Conservation (phyloP, 345 rosid genomes). For the Moringa oleifera region DNA sequence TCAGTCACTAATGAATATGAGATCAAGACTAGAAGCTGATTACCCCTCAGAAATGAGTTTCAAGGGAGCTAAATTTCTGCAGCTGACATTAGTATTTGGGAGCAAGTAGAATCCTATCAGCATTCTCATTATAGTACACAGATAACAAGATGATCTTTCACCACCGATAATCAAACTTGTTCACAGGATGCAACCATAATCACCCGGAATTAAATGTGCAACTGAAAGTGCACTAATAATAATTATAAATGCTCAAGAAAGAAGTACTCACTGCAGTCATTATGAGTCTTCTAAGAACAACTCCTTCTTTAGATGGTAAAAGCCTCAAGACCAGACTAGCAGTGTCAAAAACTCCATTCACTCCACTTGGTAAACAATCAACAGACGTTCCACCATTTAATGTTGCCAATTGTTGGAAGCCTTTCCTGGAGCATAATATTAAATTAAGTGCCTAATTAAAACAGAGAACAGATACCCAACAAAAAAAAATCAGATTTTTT, state of each 20-base stretch:
- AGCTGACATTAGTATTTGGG: neutral
- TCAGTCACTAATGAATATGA: too few relatives aligned
- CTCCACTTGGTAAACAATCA: conserved; percentile 26
- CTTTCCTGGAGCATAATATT: conserved; percentile 42
- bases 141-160: neutral
- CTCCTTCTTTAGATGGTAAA: conserved; percentile 72
- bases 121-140: neutral
- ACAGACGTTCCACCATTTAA: conserved; percentile 33
- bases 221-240: neutral
- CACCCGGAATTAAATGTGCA: neutral
- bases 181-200: neutral
- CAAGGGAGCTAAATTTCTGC: neutral
- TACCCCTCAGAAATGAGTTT: too few relatives aligned
- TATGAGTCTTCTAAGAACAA: conserved; percentile 73
- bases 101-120: neutral
- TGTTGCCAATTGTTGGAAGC: conserved; percentile 27
- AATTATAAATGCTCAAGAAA: neutral
- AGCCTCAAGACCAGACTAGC: conserved; percentile 57
- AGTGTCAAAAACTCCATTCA: conserved; percentile 35
- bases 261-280: conserved; percentile 79
- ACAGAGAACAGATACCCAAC: neutral
- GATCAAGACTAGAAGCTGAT: neutral
- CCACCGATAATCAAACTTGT: neutral
- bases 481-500: neutral
- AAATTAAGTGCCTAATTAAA: neutral